phyloP scores from a whole-genome alignment of 306 rosid genomes.

The Urtica urens region DNA sequence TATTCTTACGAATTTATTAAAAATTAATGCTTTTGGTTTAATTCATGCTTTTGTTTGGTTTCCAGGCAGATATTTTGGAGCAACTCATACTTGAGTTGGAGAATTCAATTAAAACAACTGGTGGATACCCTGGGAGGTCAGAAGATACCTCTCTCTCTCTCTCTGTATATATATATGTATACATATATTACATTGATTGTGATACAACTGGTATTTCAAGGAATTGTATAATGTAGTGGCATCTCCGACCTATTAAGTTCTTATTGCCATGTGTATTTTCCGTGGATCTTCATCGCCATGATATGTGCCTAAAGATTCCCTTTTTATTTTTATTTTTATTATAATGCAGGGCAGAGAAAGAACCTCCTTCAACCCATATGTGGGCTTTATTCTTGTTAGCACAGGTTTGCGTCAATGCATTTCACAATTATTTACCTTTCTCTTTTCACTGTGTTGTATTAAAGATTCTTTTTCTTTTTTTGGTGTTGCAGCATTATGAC shows the following conservation, averaged over 20 bases:
- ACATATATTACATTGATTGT: too few relatives aligned
- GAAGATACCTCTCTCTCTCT: too few relatives aligned
- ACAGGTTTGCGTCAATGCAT: slow-evolving; percentile 44
- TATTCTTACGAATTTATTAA: slow-evolving; percentile 1
- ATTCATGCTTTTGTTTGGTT: slow-evolving; percentile 11
- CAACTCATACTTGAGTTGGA: slow-evolving; percentile 74
- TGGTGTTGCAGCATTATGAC: slow-evolving; percentile 94
- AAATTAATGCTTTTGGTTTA: slow-evolving; percentile 8
- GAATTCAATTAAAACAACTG: slow-evolving; percentile 45
- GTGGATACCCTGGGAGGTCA: slow-evolving; percentile 80
- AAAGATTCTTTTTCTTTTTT: slow-evolving; percentile 15
- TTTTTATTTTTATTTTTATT: slow-evolving; percentile 9
- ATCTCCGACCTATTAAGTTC: too few relatives aligned
- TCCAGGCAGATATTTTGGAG: slow-evolving; percentile 92
- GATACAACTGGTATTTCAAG: too few relatives aligned
- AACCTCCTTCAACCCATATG: slow-evolving; percentile 89
- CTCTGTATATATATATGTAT: too few relatives aligned
- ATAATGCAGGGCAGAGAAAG: slow-evolving; percentile 56
- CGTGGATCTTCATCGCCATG: neutral
- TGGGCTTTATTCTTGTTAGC: slow-evolving; percentile 90
- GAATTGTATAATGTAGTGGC: neutral
- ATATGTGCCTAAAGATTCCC: neutral
- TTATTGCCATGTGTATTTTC: neutral
- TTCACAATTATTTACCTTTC: neutral
- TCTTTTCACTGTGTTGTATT: slow-evolving; percentile 11